Base-by-base conservation (phyloP, 2,329 filamentous ascomycete genomes). In the Epichloe coenophiala region DNA sequence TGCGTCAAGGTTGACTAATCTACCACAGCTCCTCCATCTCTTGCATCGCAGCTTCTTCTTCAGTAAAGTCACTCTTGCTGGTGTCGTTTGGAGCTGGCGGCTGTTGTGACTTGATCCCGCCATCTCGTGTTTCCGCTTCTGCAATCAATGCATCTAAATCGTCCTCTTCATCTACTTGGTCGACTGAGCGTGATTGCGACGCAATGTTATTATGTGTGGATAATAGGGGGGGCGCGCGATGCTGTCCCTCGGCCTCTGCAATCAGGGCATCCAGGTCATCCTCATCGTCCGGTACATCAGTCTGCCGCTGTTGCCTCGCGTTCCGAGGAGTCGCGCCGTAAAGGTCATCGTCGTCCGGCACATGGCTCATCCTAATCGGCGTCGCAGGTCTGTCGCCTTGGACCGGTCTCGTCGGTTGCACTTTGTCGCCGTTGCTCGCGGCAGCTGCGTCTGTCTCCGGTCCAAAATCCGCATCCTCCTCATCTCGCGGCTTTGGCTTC, bases 21-120 rank as follows among this genome's bases (percentile, higher is more conserved):
- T 27, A 50, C 48, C 73, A 79, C 23, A 77, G 54, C 0, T 71
- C 76, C 40, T 76, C 75, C 74, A 80, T 77, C 55, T 79, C 79
- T 38, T 75, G 78, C 79, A 88, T 82, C 1, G 76, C 81, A 53
- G 80, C 83, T 64, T 84, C 79, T 13, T 84, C 81, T 49, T 82
- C 81, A 1, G 72, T 76, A 61, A 77, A 81, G 23, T 70, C 64
- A 37, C 73, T 62, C 2, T 42, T 17, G 2, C 13, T 15, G 11
- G 35, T 12, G n/a, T 33, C 15, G 7, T 12, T 50, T 36, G 44
- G 4, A 63, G 57, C 27, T 15, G 47, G 5, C n/a, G 12, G 35
- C 15, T n/a, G 35, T 47, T 9, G 44, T 3, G 21, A 37, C 5
- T 13, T 41, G 44, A 48, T 38, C 7, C 41, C 39, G 39, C 27